Evolutionary conservation across 2,329 filamentous ascomycete species (phyloP).

Genomic region (Penicillium glabrum): DNA sequence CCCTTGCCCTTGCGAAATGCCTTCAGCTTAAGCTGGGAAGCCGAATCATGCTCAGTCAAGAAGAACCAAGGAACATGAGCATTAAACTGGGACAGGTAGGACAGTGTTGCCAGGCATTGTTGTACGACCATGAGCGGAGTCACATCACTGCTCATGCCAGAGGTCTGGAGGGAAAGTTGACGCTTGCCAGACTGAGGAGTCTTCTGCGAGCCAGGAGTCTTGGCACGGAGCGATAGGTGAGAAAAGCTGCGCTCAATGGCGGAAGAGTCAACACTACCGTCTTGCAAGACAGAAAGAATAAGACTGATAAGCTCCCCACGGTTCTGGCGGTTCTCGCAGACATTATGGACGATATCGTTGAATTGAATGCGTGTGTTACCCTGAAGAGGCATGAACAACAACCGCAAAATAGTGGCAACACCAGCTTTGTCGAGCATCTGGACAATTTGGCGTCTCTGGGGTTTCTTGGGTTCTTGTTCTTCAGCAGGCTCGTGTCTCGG

Average conservation of each 20-base stretch:
- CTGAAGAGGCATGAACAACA: constrained; percentile 96
- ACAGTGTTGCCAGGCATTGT: constrained; percentile 84
- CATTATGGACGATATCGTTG: constrained; percentile 82
- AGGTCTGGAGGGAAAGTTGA: constrained; percentile 62
- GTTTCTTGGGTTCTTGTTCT: constrained; percentile 59
- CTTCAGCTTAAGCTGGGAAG: constrained; percentile 72
- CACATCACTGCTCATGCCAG: constrained; percentile 72
- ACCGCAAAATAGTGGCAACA: constrained; percentile 89
- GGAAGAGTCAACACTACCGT: constrained; percentile 88
- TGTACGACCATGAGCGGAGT: constrained; percentile 94
- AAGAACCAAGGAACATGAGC: constrained; percentile 88
- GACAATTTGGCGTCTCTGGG: constrained; percentile 76
- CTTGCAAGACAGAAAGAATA: constrained; percentile 88
- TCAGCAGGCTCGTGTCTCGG: constrained; percentile 37
- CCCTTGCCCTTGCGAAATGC: constrained; percentile 81
- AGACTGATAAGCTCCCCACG: constrained; percentile 91
- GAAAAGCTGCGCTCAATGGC: constrained; percentile 95
- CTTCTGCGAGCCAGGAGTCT: constrained; percentile 74
- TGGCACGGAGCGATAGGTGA: constrained; percentile 86
- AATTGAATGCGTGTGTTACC: constrained; percentile 81
- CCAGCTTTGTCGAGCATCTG: constrained; percentile 98
- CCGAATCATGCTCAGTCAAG: constrained; percentile 87
- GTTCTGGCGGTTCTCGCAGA: constrained; percentile 96
- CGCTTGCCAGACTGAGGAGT: constrained; percentile 80
- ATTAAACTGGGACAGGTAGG: constrained; percentile 80